A percentile compares a stretch with the other conserved stretches of the same genome.
Conservation (phyloP, 352 stramenopile genomes). For the Globisporangium viniferum region DNA sequence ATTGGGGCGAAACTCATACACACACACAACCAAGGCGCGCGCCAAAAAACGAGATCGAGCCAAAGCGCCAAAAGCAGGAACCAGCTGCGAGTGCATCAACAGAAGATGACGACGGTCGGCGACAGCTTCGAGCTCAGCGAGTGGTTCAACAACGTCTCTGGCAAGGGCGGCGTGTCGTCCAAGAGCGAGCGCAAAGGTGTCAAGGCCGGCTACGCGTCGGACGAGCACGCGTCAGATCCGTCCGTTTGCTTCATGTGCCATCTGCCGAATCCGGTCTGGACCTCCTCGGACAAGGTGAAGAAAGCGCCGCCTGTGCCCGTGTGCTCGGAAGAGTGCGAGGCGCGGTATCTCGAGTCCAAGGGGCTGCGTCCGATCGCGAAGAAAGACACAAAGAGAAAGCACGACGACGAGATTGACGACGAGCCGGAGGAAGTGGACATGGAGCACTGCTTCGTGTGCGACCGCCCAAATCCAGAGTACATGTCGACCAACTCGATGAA, state of each 20-base stretch:
- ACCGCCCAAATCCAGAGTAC: conserved; percentile 56
- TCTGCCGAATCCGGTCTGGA: conserved; percentile 58
- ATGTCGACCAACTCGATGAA: conserved; percentile 58
- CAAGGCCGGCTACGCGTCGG: conserved; percentile 22
- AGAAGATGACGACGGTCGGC: conserved; percentile 34
- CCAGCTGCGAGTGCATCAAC: neutral
- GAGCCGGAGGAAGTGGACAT: conserved; percentile 18
- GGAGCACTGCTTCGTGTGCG: conserved; percentile 64
- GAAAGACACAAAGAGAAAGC: conserved; percentile 20
- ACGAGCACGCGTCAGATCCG: conserved; percentile 10
- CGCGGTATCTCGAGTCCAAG: conserved; percentile 54
- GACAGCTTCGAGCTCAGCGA: conserved; percentile 76
- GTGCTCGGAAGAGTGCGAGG: conserved; percentile 51
- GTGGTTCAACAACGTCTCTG: conserved; percentile 63
- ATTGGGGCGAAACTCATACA: conserved; percentile 16
- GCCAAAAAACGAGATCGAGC: conserved; percentile 17
- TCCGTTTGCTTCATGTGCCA: conserved; percentile 55
- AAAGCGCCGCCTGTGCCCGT: conserved; percentile 54
- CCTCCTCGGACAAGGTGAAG: conserved; percentile 58
- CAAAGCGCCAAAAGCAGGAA: neutral
- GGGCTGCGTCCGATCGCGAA: conserved; percentile 30
- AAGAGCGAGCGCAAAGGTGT: conserved; percentile 36
- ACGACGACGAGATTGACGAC: conserved; percentile 13
- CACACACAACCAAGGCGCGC: conserved; percentile 3
- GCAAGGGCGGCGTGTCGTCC: conserved; percentile 17